These are phyloP conservation scores for Colletotrichum neosansevieriae DNA, from an alignment of 2,329 filamentous ascomycete species.

Conservation along the genomic window DNA sequence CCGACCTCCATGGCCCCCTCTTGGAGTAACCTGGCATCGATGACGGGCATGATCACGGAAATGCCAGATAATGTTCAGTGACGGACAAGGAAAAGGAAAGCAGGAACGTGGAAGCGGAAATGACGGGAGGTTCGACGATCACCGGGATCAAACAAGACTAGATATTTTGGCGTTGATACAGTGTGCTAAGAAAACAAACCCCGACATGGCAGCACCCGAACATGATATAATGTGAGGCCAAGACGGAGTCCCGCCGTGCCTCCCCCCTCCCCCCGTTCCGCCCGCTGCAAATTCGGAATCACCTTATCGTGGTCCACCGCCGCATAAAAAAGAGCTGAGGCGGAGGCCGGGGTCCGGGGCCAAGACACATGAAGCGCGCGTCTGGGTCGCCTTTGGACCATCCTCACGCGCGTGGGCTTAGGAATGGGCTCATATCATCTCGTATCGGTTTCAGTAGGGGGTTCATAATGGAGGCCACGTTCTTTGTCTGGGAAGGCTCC, in stretches of 20 bases:
- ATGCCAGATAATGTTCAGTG: background rate
- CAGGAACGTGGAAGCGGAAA: background rate
- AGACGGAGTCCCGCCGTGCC: background rate
- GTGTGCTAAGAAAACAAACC: background rate
- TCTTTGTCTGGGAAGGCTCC: background rate
- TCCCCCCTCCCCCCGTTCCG: slow-evolving; percentile 1
- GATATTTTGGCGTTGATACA: background rate
- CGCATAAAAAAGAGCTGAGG: background rate
- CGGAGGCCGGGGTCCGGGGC: background rate
- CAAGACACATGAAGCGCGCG: slow-evolving; percentile 29
- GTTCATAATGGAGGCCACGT: background rate
- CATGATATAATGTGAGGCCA: background rate
- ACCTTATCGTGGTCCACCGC: slow-evolving; percentile 4
- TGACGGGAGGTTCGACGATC: slow-evolving; percentile 19
- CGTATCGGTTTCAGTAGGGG: slow-evolving; percentile 36
- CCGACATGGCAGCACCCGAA: background rate
- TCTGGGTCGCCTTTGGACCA: slow-evolving; percentile 25
- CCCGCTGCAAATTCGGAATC: background rate
- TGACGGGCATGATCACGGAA: slow-evolving; percentile 26
- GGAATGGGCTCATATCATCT: slow-evolving; percentile 39
- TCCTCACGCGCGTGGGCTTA: slow-evolving; percentile 28
- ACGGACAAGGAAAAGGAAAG: background rate
- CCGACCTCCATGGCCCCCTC: slow-evolving; percentile 29
- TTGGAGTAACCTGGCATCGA: slow-evolving; percentile 27
- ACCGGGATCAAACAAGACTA: slow-evolving; percentile 27